These are phyloP conservation scores for Aspergillus amoenus DNA, from an alignment of 2,329 filamentous ascomycete species.

Conservation along the genomic window DNA sequence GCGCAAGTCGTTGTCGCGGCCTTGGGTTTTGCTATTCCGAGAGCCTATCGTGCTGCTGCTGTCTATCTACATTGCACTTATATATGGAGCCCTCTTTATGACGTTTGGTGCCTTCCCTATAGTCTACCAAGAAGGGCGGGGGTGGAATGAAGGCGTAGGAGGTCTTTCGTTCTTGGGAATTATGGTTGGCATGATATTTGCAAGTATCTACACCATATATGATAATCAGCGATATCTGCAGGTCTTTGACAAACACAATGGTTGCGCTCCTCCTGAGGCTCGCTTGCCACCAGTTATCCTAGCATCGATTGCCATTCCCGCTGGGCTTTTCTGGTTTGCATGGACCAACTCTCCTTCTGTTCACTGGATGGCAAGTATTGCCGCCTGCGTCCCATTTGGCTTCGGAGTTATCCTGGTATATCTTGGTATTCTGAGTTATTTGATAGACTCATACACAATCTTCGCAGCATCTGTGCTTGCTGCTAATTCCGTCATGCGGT, in stretches of 20 bases:
- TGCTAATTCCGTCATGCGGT: conserved; percentile 48
- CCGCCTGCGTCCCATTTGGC: conserved; percentile 40
- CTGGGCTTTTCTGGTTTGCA: conserved; percentile 60
- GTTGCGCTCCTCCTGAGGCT: conserved; percentile 62
- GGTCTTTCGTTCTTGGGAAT: conserved; percentile 53
- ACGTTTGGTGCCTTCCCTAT: conserved; percentile 54
- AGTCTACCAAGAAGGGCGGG: conserved; percentile 47
- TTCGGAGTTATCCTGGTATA: conserved; percentile 45
- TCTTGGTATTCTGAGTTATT: conserved; percentile 43
- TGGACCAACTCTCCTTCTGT: conserved; percentile 54
- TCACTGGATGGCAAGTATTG: conserved; percentile 41
- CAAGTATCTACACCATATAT: conserved; percentile 40
- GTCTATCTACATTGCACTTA: conserved; percentile 52
- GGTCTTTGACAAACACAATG: conserved; percentile 48
- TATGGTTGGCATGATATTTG: conserved; percentile 43
- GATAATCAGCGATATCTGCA: conserved; percentile 43
- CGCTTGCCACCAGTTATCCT: conserved; percentile 52
- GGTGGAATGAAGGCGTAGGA: conserved; percentile 49
- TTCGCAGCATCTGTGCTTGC: conserved; percentile 45
- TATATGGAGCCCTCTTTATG: conserved; percentile 55
- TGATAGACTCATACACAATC: conserved; percentile 46
- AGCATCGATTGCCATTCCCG: conserved; percentile 52
- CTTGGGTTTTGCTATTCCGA: conserved; percentile 48
- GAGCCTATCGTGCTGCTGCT: conserved; percentile 54
- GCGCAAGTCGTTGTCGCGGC: conserved; percentile 49